Conservation (phyloP, 2,329 filamentous ascomycete species). For the Cordyceps farinosa region DNA sequence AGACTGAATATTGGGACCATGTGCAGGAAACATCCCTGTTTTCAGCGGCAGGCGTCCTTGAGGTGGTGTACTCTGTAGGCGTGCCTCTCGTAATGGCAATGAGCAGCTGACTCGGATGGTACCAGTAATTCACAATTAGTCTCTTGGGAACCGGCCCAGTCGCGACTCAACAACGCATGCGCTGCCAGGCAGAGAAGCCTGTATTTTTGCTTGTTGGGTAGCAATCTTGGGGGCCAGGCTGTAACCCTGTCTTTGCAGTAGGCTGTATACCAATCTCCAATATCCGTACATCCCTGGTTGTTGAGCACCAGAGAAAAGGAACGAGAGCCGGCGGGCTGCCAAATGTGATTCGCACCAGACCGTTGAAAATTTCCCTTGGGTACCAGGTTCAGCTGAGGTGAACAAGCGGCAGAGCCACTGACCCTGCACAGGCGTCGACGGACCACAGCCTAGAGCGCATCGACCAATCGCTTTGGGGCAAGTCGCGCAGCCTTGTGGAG, state of each 20-base stretch:
- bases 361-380: conserved; percentile 11
- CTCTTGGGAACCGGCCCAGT: neutral
- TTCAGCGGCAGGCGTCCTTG: conserved; percentile 14
- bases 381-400: conserved; percentile 17
- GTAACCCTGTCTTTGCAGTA: neutral
- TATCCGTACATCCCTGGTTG: neutral
- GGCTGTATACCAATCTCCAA: neutral
- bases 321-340: neutral
- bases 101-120: conserved; percentile 10
- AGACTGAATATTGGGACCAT: conserved; percentile 9
- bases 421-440: conserved; percentile 1
- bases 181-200: neutral
- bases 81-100: conserved; percentile 6
- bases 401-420: conserved; percentile 14
- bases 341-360: neutral
- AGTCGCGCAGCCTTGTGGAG: conserved; percentile 17
- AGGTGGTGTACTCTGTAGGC: neutral
- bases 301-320: neutral
- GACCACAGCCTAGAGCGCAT: conserved; percentile 4
- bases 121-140: neutral
- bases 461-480: neutral
- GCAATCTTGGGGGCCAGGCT: conserved; percentile 1
- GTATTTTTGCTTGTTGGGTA: conserved; percentile 11
- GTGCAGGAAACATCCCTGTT: conserved; percentile 17
- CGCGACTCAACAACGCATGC: neutral